Evolutionary conservation across 208 protist species (phyloP).

Genomic region (Trypanosoma platydactyli): DNA sequence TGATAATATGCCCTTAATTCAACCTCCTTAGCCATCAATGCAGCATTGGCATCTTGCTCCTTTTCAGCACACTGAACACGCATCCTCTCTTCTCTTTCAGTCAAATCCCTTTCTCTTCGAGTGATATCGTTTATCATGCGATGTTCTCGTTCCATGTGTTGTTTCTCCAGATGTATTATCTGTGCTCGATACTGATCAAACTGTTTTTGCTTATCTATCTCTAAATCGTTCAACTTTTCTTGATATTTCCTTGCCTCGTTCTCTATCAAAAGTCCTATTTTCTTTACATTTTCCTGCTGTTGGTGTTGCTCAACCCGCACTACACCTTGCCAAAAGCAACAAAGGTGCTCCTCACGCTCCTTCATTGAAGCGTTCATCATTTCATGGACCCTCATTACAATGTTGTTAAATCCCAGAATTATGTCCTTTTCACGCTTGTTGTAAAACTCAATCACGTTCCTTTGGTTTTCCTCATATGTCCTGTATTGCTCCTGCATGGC

Average conservation of each 20-base stretch:
- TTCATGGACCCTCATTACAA: slow-evolving; percentile 21
- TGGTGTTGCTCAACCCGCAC: slow-evolving; percentile 32
- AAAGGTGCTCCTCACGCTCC: slow-evolving; percentile 45
- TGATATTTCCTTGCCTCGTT: slow-evolving; percentile 46
- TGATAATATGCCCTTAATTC: slow-evolving; percentile 58
- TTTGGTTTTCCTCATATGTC: slow-evolving; percentile 40
- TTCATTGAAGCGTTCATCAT: slow-evolving; percentile 37
- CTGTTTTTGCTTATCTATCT: slow-evolving; percentile 50
- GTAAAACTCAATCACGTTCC: slow-evolving; percentile 37
- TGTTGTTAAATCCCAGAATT: slow-evolving; percentile 33
- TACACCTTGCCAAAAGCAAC: slow-evolving; percentile 37
- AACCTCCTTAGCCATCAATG: slow-evolving; percentile 39
- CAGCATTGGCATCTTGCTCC: slow-evolving; percentile 39
- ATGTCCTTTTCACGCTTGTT: slow-evolving; percentile 38
- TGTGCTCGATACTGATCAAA: slow-evolving; percentile 31
- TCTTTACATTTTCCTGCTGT: slow-evolving; percentile 34
- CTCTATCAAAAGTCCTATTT: slow-evolving; percentile 30
- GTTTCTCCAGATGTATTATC: slow-evolving; percentile 32
- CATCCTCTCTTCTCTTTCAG: slow-evolving; percentile 46
- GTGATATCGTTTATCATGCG: slow-evolving; percentile 46
- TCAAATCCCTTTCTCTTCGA: slow-evolving; percentile 49
- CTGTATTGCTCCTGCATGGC: slow-evolving; percentile 40
- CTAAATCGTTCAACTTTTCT: slow-evolving; percentile 28
- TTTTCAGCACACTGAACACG: slow-evolving; percentile 34
- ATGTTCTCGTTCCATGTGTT: slow-evolving; percentile 48